Base-by-base conservation (phyloP, 805 yeast species). In the Monosporozyma aquatica region DNA sequence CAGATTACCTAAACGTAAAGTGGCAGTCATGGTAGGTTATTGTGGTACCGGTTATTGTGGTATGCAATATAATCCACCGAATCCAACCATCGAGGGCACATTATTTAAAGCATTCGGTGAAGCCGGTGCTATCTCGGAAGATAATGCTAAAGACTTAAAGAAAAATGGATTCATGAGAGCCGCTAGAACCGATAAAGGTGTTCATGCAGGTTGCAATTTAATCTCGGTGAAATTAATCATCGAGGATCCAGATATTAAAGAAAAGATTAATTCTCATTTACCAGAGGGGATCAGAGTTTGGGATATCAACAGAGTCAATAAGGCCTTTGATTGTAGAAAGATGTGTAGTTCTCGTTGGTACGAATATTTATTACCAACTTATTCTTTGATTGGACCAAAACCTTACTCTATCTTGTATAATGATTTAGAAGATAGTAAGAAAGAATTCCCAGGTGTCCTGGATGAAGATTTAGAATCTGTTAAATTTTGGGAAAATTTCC, bases 11-110 rank as follows among this genome's bases (percentile, higher is more conserved):
- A 89, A 89, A 71, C 75, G 78, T 54, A 89, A 89, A 58, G 95
- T 87, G 18, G 97, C 95, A 0, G 78, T 83, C 54, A 71, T 86
- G 78, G 71, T 89, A 50, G 97, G 97, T 4, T 89, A 89, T 66
- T 89, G 96, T 60, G 97, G 97, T 33, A 80, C 95, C 1, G 97
- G 97, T 0, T 89, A 89, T 65, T 92, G 85, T 61, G 97, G 97
- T 6, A 86, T 89, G 95, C 97, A 89, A 64, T 67, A 82, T 49
- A 89, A 87, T 58, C 94, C 95, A 2, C 94, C 89, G 15, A 76
- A 76, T 33, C 78, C 79, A 58, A 89, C 97, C 17, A 89, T 89
- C 50, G 97, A 89, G 64, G 92, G 89, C 11, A 96, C 85, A 39
- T 57, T 89, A 6, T 90, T 86, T 61, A 71, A 75, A 24, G 95